A percentile compares a stretch with the other conserved stretches of the same genome.
These are phyloP conservation scores for Trametes versicolor DNA, from an alignment of 1,284 basidiomycete species.

Conservation along the genomic window DNA sequence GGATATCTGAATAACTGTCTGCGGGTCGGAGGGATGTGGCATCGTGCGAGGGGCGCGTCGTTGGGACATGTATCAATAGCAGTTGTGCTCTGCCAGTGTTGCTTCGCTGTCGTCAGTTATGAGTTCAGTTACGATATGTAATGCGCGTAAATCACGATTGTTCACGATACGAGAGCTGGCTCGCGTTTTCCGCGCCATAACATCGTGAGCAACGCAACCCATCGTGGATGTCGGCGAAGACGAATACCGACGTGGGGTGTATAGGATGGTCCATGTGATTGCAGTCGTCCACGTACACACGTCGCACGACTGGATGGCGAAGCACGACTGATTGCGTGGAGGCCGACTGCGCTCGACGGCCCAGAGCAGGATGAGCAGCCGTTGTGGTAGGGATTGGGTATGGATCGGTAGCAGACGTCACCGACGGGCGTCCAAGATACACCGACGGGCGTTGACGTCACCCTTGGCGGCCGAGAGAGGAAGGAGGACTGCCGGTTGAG, in stretches of 20 bases:
- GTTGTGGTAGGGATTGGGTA: neutral
- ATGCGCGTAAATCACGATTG: slow-evolving; percentile 16
- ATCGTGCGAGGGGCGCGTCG: neutral
- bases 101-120: slow-evolving; percentile 19
- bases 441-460: slow-evolving; percentile 15
- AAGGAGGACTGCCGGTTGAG: neutral
- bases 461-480: slow-evolving; percentile 6
- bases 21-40: neutral
- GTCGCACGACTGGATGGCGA: neutral
- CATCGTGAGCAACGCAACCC: too few relatives aligned
- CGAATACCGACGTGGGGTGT: neutral
- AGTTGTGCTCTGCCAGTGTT: neutral
- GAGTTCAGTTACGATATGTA: slow-evolving; percentile 21
- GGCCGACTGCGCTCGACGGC: neutral
- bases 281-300: neutral
- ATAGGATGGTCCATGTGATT: neutral
- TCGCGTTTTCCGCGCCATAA: too few relatives aligned
- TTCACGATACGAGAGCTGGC: neutral
- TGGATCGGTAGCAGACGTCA: neutral
- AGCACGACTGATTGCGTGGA: neutral
- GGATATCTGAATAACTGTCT: neutral
- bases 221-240: too few relatives aligned
- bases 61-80: slow-evolving; percentile 17
- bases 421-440: neutral
- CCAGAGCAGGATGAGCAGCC: neutral